Conservation (phyloP, 23 red algal species). For the Gracilaria gracilis region DNA sequence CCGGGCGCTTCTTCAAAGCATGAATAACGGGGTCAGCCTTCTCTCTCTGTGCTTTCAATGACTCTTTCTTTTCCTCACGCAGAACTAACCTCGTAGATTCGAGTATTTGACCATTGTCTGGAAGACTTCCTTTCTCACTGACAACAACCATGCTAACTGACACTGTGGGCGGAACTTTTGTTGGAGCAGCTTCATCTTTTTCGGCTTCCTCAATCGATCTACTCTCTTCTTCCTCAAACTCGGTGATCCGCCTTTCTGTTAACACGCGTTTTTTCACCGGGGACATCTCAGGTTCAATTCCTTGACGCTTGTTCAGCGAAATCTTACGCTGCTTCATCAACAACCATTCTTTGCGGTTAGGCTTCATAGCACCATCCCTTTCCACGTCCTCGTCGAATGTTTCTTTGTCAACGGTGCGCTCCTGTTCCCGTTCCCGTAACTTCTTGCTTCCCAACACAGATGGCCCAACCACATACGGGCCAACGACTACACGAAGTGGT, state of each 20-base stretch:
- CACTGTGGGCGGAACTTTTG: background rate
- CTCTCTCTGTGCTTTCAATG: background rate
- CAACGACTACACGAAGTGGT: constrained; percentile 6
- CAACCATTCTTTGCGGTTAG: constrained; percentile 43
- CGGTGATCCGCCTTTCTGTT: background rate
- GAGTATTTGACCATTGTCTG: constrained; percentile 63
- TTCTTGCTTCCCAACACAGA: constrained; percentile 51
- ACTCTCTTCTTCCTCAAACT: constrained; percentile 14
- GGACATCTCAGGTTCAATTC: background rate
- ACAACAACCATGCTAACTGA: constrained; percentile 70
- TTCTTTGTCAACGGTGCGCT: background rate
- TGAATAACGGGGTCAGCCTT: background rate
- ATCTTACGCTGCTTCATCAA: constrained; percentile 7
- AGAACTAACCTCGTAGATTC: constrained; percentile 51
- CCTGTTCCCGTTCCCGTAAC: constrained; percentile 27
- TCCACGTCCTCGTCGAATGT: background rate
- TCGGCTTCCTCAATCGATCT: background rate
- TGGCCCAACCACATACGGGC: constrained; percentile 58
- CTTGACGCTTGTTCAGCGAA: background rate
- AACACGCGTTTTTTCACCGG: constrained; percentile 18
- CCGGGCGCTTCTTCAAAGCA: constrained; percentile 31
- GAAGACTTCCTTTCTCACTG: constrained; percentile 61
- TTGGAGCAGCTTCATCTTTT: background rate
- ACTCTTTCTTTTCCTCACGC: constrained; percentile 1
- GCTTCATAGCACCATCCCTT: background rate